Conservation (phyloP, 306 rosid species). For the Cucurbita argyrosperma region DNA sequence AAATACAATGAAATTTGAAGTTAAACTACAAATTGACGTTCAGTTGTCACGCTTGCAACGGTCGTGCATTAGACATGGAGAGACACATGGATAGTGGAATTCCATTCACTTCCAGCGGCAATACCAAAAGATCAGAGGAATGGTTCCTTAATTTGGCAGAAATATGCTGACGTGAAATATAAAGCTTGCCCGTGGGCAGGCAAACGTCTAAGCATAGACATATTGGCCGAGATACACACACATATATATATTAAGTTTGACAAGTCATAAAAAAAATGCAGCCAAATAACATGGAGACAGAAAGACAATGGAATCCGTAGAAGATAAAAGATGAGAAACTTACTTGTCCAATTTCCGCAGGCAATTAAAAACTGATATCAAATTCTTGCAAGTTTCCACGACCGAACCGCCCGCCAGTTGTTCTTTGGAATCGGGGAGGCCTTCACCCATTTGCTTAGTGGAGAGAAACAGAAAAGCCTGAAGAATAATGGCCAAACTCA, state of each 20-base stretch:
- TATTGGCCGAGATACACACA: background rate
- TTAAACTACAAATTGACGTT: background rate
- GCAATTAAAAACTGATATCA: slow-evolving; percentile 51
- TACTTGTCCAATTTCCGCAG: slow-evolving; percentile 48
- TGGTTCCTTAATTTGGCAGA: background rate
- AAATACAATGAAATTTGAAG: background rate
- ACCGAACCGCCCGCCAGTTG: slow-evolving; percentile 17
- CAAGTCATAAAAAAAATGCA: background rate
- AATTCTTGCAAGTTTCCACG: slow-evolving; percentile 31
- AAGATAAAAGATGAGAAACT: slow-evolving; percentile 15
- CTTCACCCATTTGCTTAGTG: slow-evolving; percentile 15
- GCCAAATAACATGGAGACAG: background rate
- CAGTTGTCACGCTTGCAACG: background rate
- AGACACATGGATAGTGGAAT: background rate
- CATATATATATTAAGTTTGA: background rate
- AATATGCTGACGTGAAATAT: background rate
- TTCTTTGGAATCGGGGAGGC: slow-evolving; percentile 13
- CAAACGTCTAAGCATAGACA: background rate
- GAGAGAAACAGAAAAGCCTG: slow-evolving; percentile 56
- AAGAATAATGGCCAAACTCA: slow-evolving; percentile 2
- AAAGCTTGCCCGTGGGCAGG: background rate
- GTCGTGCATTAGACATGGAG: background rate
- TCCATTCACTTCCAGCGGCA: background rate
- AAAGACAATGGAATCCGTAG: background rate
- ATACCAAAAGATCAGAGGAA: background rate